These are phyloP conservation scores for Xylariaceae sp. DNA, from an alignment of 2,329 filamentous ascomycete species.

Conservation along the genomic window DNA sequence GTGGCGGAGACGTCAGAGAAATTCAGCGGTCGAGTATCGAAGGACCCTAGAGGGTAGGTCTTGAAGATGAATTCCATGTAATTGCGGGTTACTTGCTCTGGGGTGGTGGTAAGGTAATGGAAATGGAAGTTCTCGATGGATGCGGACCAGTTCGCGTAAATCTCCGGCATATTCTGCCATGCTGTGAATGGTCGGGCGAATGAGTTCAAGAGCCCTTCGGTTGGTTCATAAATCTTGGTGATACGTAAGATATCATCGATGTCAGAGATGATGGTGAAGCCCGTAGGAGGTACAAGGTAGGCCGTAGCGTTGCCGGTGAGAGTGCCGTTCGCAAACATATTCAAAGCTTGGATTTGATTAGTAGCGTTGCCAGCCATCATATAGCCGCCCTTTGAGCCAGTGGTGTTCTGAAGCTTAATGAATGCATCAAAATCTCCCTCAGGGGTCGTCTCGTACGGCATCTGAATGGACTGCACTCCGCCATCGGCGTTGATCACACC, in stretches of 20 bases:
- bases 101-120: conserved; percentile 78
- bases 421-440: conserved; percentile 74
- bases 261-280: conserved; percentile 70
- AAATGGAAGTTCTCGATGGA: conserved; percentile 67
- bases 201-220: conserved; percentile 70
- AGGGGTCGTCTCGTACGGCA: conserved; percentile 62
- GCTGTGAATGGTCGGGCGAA: conserved; percentile 66
- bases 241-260: conserved; percentile 79
- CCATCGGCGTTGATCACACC: conserved; percentile 49
- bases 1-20: conserved; percentile 73
- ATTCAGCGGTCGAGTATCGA: conserved; percentile 74
- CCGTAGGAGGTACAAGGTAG: conserved; percentile 67
- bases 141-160: conserved; percentile 72
- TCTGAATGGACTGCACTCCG: conserved; percentile 56
- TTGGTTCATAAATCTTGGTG: conserved; percentile 74
- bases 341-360: conserved; percentile 60
- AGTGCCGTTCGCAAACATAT: conserved; percentile 62
- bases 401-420: conserved; percentile 55
- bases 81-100: conserved; percentile 70
- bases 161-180: conserved; percentile 77
- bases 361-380: conserved; percentile 63
- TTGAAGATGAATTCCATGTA: conserved; percentile 81
- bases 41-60: conserved; percentile 71
- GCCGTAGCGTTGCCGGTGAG: conserved; percentile 68
- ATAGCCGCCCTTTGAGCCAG: conserved; percentile 42